Evolutionary conservation across 1,284 basidiomycete genomes (phyloP).

Genomic region (Leccinum subrobustum): DNA sequence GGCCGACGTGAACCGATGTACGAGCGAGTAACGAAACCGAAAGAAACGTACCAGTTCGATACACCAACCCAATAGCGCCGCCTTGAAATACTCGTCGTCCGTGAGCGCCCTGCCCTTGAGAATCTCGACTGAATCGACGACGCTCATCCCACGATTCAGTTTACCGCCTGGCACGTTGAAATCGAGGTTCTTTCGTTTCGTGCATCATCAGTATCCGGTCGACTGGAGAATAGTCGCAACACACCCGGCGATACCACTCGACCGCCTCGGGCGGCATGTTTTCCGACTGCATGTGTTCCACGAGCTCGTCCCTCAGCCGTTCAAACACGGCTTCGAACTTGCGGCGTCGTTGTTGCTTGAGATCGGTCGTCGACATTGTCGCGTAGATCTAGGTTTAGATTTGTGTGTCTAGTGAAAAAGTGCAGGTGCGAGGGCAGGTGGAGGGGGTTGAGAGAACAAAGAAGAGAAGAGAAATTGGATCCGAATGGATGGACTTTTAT

Average conservation of each 20-base stretch:
- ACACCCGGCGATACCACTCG: constrained; percentile 60
- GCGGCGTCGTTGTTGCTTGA: constrained; percentile 27
- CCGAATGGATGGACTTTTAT: not conserved
- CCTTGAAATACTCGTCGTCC: constrained; percentile 87
- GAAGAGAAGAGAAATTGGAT: not conserved
- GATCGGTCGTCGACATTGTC: constrained; percentile 16
- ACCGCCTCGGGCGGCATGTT: constrained; percentile 63
- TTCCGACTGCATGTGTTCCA: constrained; percentile 49
- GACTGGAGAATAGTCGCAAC: constrained; percentile 18
- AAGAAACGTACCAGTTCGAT: constrained; percentile 70
- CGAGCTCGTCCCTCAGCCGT: constrained; percentile 33
- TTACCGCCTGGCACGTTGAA: constrained; percentile 97
- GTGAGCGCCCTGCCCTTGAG: constrained; percentile 67
- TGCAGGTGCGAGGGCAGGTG: not conserved
- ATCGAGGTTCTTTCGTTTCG: constrained; percentile 69
- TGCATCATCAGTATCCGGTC: not conserved
- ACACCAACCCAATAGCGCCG: constrained; percentile 94
- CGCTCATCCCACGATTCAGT: constrained; percentile 93
- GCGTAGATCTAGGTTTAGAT: not conserved
- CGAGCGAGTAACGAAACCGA: not conserved
- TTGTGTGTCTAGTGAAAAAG: not conserved
- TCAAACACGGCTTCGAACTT: constrained; percentile 33
- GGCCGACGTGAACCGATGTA: not conserved
- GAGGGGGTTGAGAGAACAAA: not conserved
- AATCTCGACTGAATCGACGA: constrained; percentile 93